These are phyloP conservation scores for Rhodomyrtus tomentosa DNA, from an alignment of 345 rosid species.

Conservation along the genomic window DNA sequence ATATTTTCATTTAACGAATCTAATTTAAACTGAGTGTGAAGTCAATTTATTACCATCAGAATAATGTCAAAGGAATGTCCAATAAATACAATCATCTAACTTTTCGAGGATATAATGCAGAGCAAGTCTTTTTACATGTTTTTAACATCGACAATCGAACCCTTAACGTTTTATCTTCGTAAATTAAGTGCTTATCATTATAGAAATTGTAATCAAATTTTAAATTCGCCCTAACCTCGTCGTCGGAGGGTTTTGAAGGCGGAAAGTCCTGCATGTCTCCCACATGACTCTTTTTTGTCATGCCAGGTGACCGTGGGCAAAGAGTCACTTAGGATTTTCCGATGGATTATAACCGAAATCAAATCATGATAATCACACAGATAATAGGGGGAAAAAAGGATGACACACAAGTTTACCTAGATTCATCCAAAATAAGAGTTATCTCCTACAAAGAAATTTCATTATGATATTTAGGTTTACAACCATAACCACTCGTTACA, in stretches of 20 bases:
- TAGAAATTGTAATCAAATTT: not conserved
- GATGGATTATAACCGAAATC: no score
- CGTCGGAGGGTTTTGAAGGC: not conserved
- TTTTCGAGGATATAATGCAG: not conserved
- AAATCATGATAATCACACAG: no score
- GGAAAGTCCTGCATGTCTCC: not conserved
- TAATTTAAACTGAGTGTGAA: not conserved
- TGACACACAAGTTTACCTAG: no score
- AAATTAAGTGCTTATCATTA: not conserved
- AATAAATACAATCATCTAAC: not conserved
- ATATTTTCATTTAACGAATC: not conserved
- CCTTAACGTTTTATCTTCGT: not conserved
- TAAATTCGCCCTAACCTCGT: not conserved
- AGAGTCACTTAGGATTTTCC: not conserved
- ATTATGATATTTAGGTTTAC: no score
- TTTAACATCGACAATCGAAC: not conserved
- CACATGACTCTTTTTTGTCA: not conserved
- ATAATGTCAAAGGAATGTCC: not conserved
- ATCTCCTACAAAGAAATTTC: no score
- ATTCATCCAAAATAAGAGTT: no score
- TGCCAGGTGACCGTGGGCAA: rapidly evolving
- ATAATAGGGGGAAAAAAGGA: no score
- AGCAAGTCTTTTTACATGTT: not conserved
- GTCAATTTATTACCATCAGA: not conserved
- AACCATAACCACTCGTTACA: no score